Evolutionary conservation across 176 grass and related monocot genomes (phyloP).

Genomic region (Echinochloa phyllopogon): DNA sequence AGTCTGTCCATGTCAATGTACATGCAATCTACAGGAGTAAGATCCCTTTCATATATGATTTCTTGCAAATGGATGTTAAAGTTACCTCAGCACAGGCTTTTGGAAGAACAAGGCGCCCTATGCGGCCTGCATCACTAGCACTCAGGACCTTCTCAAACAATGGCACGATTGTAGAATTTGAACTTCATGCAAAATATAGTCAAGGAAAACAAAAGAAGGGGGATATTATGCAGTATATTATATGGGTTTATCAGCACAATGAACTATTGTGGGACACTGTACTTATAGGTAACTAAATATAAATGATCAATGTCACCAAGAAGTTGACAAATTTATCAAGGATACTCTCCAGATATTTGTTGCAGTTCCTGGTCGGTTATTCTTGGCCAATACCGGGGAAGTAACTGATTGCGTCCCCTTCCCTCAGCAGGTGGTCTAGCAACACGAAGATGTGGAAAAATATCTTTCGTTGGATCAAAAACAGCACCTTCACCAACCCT

Average conservation of each 20-base stretch:
- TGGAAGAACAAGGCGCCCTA: constrained; percentile 98
- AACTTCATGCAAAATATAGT: constrained; percentile 60
- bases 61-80: neutral
- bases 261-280: neutral
- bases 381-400: constrained; percentile 98
- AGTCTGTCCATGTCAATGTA: neutral
- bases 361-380: constrained; percentile 99
- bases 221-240: neutral
- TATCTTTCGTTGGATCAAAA: constrained; percentile 75
- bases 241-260: constrained; percentile 1
- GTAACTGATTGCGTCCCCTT: constrained; percentile 88
- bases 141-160: constrained; percentile 99
- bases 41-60: neutral
- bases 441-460: constrained; percentile 87
- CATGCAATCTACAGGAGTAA: neutral
- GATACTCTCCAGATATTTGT: constrained; percentile 99
- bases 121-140: constrained; percentile 97
- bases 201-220: constrained; percentile 56
- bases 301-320: neutral
- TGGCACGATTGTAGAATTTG: constrained; percentile 97
- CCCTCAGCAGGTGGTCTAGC: constrained; percentile 95
- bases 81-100: constrained; percentile 99
- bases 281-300: constrained; percentile 22
- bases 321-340: constrained; percentile 40
- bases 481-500: constrained; percentile 58